Conservation (phyloP, 768 basidiomycete species). For the Tulasnella sp. region DNA sequence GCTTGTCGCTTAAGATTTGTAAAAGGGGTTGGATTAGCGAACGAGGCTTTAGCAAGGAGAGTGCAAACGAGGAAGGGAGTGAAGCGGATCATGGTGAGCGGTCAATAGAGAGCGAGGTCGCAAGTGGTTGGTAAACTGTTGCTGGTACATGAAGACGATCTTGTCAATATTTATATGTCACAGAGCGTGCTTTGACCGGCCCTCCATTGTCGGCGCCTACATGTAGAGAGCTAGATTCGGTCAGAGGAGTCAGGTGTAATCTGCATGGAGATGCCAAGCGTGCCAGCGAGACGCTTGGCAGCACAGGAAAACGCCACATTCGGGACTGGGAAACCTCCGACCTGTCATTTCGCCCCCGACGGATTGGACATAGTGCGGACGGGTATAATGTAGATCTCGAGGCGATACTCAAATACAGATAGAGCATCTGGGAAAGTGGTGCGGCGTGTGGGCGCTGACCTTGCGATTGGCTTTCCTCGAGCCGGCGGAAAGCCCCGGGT, state of each 20-base stretch:
- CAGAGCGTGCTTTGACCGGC: background rate
- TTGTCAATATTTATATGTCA: background rate
- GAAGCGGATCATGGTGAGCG: background rate
- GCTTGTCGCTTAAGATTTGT: background rate
- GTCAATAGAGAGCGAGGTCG: background rate
- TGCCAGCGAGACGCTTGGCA: background rate
- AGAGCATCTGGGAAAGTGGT: background rate
- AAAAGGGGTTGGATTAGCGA: background rate
- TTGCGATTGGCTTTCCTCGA: background rate
- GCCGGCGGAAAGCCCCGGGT: too few relatives aligned
- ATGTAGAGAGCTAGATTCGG: background rate
- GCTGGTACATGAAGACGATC: background rate
- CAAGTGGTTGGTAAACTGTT: background rate
- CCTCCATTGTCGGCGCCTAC: background rate
- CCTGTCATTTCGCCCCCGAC: background rate
- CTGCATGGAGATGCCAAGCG: background rate
- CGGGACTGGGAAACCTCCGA: background rate
- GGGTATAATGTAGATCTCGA: background rate
- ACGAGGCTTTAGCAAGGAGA: background rate
- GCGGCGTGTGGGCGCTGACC: background rate
- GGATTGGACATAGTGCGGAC: background rate
- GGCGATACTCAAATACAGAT: background rate
- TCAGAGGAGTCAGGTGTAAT: background rate
- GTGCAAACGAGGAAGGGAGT: background rate
- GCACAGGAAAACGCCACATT: background rate